Evolutionary conservation across 2,329 filamentous ascomycete species (phyloP), one percentile per base, ranked within the genome.

Genomic region (Colletotrichum musicola): DNA sequence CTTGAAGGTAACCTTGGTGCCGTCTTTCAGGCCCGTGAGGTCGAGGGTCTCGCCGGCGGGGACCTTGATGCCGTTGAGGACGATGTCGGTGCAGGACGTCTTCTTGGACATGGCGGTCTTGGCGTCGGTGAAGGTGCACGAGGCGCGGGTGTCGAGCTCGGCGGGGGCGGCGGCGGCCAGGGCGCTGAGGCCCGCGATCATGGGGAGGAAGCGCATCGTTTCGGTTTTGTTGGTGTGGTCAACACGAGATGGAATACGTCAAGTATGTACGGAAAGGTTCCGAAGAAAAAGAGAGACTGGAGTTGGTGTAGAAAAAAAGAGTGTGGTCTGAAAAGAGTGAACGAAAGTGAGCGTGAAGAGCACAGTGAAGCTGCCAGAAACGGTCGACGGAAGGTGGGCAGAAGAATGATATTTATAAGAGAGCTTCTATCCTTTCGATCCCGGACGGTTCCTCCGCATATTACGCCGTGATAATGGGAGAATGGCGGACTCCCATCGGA

Each of bases 11-110:
- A 71, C 62, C 77, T 82, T 16, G 64, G 87, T 88, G 70, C 84
- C 85, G 18, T 78, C 75, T 1, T 81, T 81, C 46, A 90, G 81
- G 30, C 81, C 78, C 10, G 86, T 87, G 64, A 91, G 76, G 74
- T 90, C 87, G 14, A 91, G 83, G 1, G 88, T 90, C 13, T 80
- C 78, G 25, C 88, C 88, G 5, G 87, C 84, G 4, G 89, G 88
- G 13, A 90, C 88, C 16, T 79, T 78, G 56, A 91, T 82, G 72
- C 81, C 81, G 69, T 81, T 82, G 27, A 90, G 79, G 22, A 83
- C 77, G 70, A 90, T 89, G 57, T 81, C 83, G n/a, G 86, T 80
- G 77, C 89, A 91, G 62, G 71, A 69, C 6, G 81, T 81, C 77
- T 88, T 87, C 73, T 81, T 80, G 69, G 81, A 80, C 69, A 78